Evolutionary conservation across 805 yeast species (phyloP), one percentile per base, ranked within the genome.

Genomic region (Candida michaelii): DNA sequence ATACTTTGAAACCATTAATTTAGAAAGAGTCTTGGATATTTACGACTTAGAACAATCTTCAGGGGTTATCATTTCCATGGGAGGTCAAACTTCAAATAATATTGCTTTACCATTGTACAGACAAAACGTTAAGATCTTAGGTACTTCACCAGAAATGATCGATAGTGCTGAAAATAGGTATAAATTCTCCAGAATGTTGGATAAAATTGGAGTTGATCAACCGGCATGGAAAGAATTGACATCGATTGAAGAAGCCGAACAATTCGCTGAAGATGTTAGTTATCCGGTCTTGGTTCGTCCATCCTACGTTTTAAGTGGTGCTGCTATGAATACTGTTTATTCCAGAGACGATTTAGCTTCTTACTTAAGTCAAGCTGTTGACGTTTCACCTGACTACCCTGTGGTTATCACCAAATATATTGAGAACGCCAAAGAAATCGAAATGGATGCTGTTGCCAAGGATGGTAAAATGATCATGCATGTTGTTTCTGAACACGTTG

Each of bases 201-300:
- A 91, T 68, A 80, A 80, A 53, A 91, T 91, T 59, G 96, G 95
- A 43, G 97, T 91, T 50, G 99, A 91, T 70, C 99, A 91, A 71
- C 99, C 99, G 33, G 96, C 97, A 29, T 91, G 99, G 99, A 91
- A 90, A 67, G 99, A 91, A 68, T 79, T 91, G 56, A 89, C 98
- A 27, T 87, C 96, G 17, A 76, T 89, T 45, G 88, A 76, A 30
- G 98, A 91, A 66, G 98, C 99, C 46, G 95, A 88, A 63, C 81
- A 71, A 33, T 91, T 91, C 62, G 97, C 98, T 45, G 85, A 88
- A 37, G 82, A 79, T 60, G 98, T 89, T 42, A 77, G 89, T 27
- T 91, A 89, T 66, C 99, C 99, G 39, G 98, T 91, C 30, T 74
- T 91, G 54, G 98, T 91, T 39, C 88, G 99, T 74, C 99, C 99